Base-by-base conservation (phyloP, 352 stramenopile genomes). In the Pythium myriotylum region DNA sequence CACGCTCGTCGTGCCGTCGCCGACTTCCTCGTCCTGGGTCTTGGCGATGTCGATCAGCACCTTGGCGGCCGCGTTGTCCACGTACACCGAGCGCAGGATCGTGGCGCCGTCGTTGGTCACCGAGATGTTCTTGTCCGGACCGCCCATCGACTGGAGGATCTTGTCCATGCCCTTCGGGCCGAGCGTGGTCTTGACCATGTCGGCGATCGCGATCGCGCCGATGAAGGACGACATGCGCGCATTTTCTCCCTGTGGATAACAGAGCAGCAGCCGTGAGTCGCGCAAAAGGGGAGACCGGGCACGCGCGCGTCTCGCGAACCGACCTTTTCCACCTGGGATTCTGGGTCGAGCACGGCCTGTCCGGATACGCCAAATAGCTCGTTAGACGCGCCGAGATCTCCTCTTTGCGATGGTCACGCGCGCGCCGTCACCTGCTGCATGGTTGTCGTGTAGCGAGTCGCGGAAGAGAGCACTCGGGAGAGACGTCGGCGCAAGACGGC, bases 121-220 rank as follows among this genome's bases (percentile, higher is more conserved):
- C 41, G 84, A 96, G 54, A 98, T 96, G 46, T 59, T 88, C 76
- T 92, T 92, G 75, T 94, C 86, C 12, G 76, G 79, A 23, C 86
- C 20, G 50, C 82, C 85, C 77, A 90, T 89, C 12, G 84, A 95
- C 82, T 99, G 97, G 52, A 99, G 79, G 70, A 99, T 99, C 76
- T 99, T 99, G 82, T 99, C 97, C 97, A 99, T 99, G 26, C 97
- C 98, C 76, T 99, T 99, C n/a, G 98, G 98, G 16, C 98, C 98
- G 12, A 99, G 81, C 32, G 97, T 99, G 19, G 97, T 99, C 81
- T 99, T 99, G 26, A 99, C 97, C 67, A 99, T 92, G 79, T 99
- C 97, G 27, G 97, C 95, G 77, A 99, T 99, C 51, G 98, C 97
- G 73, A 99, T 99, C 41, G 97, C 97, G 57, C 98, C 97, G 29